phyloP scores from a whole-genome alignment of 495 filamentous ascomycete species.

The Aspergillus diversus region DNA sequence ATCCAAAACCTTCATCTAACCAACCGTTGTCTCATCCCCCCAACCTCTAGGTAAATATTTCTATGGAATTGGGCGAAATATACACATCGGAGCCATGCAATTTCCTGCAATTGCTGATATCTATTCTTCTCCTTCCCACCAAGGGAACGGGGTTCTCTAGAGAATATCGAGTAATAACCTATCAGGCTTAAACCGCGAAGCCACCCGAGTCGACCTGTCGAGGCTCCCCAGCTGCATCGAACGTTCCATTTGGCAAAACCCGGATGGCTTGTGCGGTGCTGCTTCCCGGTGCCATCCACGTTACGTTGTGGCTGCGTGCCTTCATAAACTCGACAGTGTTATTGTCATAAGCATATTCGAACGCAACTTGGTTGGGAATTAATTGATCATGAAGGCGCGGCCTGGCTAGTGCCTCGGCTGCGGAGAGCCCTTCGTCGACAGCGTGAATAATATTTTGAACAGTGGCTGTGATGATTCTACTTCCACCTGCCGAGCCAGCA shows the following conservation, averaged over 20 bases:
- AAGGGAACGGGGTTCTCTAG: too few relatives aligned
- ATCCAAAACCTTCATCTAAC: too few relatives aligned
- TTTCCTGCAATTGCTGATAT: too few relatives aligned
- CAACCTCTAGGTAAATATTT: too few relatives aligned
- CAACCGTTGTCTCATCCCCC: too few relatives aligned
- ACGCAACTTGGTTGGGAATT: constrained; percentile 65
- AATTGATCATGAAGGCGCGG: constrained; percentile 86
- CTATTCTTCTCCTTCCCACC: too few relatives aligned
- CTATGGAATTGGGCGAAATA: too few relatives aligned
- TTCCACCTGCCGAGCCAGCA: constrained; percentile 81
- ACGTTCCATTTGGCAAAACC: constrained; percentile 69
- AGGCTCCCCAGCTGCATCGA: constrained; percentile 78
- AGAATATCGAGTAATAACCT: not conserved
- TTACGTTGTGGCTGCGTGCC: constrained; percentile 70
- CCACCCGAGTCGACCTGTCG: constrained; percentile 75
- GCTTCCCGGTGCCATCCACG: constrained; percentile 64
- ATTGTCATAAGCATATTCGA: constrained; percentile 75
- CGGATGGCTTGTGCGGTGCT: constrained; percentile 76
- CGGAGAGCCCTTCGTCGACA: constrained; percentile 64
- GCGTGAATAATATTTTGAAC: constrained; percentile 76
- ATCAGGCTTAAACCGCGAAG: constrained; percentile 57
- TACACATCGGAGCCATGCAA: too few relatives aligned
- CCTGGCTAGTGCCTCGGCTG: constrained; percentile 62
- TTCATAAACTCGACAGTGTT: constrained; percentile 66
- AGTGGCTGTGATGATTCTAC: constrained; percentile 84